Evolutionary conservation across 192 early-diverging fungal species (phyloP), one percentile per base, ranked within the genome.

Genomic region (Podila epicladia): DNA sequence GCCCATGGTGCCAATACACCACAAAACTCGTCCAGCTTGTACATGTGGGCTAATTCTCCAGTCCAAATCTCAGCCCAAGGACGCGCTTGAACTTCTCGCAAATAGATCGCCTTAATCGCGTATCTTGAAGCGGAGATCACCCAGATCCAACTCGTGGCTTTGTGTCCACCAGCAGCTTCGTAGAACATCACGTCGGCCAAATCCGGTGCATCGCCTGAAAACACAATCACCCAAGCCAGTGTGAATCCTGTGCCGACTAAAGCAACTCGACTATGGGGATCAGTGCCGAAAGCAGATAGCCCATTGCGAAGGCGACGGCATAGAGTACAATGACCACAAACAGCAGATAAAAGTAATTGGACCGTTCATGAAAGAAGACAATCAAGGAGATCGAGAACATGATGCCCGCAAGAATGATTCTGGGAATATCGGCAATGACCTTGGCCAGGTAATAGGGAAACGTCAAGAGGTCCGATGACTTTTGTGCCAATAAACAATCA

Each of bases 401-500:
- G 69, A 87, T 41, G 4, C 79, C 74, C 1, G 87, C 91, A 4
- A 92, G 51, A 20, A 91, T n/a, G n/a, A 92, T 88, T 5, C 91
- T 62, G 13, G 89, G 91, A 69, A 92, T 74, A 53, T 92, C 91
- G 9, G 85, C 88, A 49, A 90, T 65, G 32, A 85, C 77, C 76
- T 92, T 92, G 49, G 87, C 90, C 6, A 92, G 37, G 51, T 83
- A 92, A 55, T 92, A 92, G 4, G 90, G 90, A n/a, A 91, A 24
- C 2, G 89, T 84, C 33, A 82, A 64, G 84, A 91, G 86, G 53
- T 90, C 91, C 9, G 84, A 76, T 2, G 87, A 73, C 35, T 85
- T 82, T 92, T 90, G 20, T 90, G 85, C 91, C 91, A 92, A 41
- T 85, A 92, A 9, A 92, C 91, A 13, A 91, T 75, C 58, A 85